Conservation (phyloP, 805 yeast species). For the Saturnispora mendoncae region DNA sequence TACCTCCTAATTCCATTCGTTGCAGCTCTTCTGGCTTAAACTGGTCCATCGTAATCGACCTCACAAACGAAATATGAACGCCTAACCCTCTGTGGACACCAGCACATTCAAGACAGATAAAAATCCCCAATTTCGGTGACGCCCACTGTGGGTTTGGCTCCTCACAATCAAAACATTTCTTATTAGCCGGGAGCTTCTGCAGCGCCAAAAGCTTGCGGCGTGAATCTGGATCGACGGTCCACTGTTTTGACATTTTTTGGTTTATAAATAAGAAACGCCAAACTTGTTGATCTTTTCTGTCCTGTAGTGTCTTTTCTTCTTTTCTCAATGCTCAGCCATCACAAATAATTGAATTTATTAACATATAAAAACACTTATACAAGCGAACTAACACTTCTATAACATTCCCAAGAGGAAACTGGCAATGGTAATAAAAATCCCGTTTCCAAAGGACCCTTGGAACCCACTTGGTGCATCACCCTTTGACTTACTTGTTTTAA, state of each 20-base stretch:
- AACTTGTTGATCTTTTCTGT: too few relatives aligned
- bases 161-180: slow-evolving; percentile 85
- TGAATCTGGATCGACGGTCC: slow-evolving; percentile 92
- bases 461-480: not conserved
- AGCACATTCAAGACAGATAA: slow-evolving; percentile 96
- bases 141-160: slow-evolving; percentile 99
- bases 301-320: too few relatives aligned
- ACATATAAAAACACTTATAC: too few relatives aligned
- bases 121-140: slow-evolving; percentile 94
- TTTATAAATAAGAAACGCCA: not conserved
- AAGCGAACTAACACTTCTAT: too few relatives aligned
- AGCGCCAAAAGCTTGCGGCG: slow-evolving; percentile 68
- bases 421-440: not conserved
- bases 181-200: slow-evolving; percentile 77
- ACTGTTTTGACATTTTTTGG: slow-evolving; percentile 40
- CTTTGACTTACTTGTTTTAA: slow-evolving; percentile 1
- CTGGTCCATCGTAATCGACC: slow-evolving; percentile 97
- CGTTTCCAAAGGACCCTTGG: not conserved
- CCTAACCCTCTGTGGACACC: slow-evolving; percentile 95
- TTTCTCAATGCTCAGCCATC: too few relatives aligned
- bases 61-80: slow-evolving; percentile 91
- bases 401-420: too few relatives aligned
- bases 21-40: slow-evolving; percentile 86
- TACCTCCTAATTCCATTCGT: slow-evolving; percentile 93
- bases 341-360: too few relatives aligned